Evolutionary conservation across 768 basidiomycete genomes (phyloP).

Genomic region (Strobilomyces echinocephalus): DNA sequence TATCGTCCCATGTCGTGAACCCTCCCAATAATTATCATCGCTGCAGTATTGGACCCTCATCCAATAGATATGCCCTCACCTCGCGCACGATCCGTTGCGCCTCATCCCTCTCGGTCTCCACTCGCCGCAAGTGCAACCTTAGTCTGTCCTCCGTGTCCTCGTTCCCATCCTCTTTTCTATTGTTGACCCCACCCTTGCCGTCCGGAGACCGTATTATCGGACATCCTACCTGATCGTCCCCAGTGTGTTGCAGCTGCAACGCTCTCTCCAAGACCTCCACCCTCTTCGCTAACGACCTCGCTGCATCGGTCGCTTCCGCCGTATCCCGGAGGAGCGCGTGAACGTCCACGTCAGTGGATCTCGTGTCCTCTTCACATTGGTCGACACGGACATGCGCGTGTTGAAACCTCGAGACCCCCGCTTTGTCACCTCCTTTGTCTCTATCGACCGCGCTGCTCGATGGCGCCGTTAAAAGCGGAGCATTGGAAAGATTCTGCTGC

Average conservation of each 20-base stretch:
- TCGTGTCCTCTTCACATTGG: not conserved
- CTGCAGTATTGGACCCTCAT: not conserved
- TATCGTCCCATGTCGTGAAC: too few species aligned
- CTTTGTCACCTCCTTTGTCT: not conserved
- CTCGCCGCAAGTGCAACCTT: slow-evolving; percentile 9
- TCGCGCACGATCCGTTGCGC: slow-evolving; percentile 12
- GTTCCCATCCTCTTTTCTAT: not conserved
- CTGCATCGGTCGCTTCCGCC: slow-evolving; percentile 12
- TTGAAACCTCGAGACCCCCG: not conserved
- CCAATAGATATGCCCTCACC: slow-evolving; percentile 17
- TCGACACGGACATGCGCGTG: slow-evolving; percentile 7
- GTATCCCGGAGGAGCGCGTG: slow-evolving; percentile 17
- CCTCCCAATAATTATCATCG: not conserved
- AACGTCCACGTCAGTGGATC: not conserved
- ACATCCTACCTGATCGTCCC: not conserved
- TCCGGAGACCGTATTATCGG: not conserved
- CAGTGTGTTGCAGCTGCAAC: slow-evolving; percentile 3
- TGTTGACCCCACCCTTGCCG: not conserved
- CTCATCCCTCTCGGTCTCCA: slow-evolving; percentile 21
- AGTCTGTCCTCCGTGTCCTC: slow-evolving; percentile 4
- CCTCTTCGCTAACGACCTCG: slow-evolving; percentile 19
- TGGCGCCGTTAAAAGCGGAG: not conserved
- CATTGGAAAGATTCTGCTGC: not conserved
- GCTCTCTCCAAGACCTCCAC: slow-evolving; percentile 22
- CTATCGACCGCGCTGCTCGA: not conserved